phyloP scores from a whole-genome alignment of 352 stramenopile species.

The Pythium periplocum region DNA sequence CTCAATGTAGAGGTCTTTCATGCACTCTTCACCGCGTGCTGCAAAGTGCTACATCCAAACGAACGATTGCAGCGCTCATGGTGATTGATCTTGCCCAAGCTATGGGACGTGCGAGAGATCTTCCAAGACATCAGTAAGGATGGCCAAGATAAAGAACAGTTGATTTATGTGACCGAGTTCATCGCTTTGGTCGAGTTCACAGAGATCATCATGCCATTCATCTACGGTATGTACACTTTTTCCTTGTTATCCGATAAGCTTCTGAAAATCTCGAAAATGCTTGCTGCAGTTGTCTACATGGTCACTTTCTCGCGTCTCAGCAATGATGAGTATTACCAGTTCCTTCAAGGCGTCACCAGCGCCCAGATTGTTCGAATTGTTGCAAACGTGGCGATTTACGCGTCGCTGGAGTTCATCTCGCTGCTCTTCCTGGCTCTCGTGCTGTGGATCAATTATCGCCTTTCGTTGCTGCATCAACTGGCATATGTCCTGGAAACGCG shows the following conservation, averaged over 20 bases:
- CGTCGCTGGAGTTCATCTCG: constrained; percentile 6
- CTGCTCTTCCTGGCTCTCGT: constrained; percentile 1
- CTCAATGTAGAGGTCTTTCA: constrained; percentile 57
- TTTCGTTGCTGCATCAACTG: constrained; percentile 12
- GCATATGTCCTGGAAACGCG: constrained; percentile 11
- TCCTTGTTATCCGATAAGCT: too few relatives aligned
- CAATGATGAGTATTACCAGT: background rate
- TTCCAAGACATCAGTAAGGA: too few relatives aligned
- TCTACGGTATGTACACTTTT: too few relatives aligned
- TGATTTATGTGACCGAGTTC: too few relatives aligned
- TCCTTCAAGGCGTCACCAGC: background rate
- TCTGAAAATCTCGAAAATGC: too few relatives aligned
- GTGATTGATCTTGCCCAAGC: too few relatives aligned
- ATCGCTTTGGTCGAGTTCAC: too few relatives aligned
- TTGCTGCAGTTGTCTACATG: background rate
- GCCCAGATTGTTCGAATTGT: background rate
- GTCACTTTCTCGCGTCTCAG: background rate
- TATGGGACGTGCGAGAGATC: too few relatives aligned
- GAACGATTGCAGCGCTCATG: too few relatives aligned
- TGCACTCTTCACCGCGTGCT: constrained; percentile 32
- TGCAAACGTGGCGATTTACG: constrained; percentile 8
- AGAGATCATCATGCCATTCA: too few relatives aligned
- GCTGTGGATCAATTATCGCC: constrained; percentile 6
- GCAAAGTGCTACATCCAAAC: constrained; percentile 6
- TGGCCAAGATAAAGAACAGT: too few relatives aligned